Evolutionary conservation across 352 stramenopile genomes (phyloP).

Genomic region (Globisporangium yorkense): DNA sequence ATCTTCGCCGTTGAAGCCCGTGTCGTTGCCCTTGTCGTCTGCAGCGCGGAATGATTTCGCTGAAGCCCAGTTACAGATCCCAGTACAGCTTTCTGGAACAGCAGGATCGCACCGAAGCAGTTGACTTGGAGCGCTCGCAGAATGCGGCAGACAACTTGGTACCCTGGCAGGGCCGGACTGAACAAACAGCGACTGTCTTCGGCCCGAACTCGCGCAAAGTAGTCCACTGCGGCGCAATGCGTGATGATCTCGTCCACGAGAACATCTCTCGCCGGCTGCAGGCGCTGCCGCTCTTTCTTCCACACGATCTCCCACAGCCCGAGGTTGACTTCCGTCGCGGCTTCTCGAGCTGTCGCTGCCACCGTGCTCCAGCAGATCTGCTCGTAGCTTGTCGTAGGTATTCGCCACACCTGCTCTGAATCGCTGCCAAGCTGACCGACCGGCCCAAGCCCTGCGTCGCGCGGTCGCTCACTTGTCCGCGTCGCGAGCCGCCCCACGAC

Average conservation of each 20-base stretch:
- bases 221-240: conserved; percentile 31
- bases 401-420: background rate
- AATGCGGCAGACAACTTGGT: conserved; percentile 10
- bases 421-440: background rate
- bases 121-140: conserved; percentile 1
- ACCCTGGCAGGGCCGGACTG: conserved; percentile 15
- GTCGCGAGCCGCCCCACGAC: conserved; percentile 1
- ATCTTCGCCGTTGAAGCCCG: background rate
- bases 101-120: background rate
- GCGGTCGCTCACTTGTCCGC: background rate
- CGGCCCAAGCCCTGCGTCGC: background rate
- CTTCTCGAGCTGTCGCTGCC: background rate
- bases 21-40: background rate
- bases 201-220: conserved; percentile 10
- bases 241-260: conserved; percentile 18
- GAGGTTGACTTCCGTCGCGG: background rate
- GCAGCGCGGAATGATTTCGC: background rate
- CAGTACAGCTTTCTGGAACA: conserved; percentile 2
- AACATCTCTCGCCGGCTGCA: conserved; percentile 8
- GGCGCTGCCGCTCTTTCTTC: conserved; percentile 21
- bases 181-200: background rate
- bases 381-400: conserved; percentile 1
- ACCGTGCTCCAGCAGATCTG: conserved; percentile 4
- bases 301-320: conserved; percentile 30
- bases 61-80: background rate